Evolutionary conservation across 345 rosid genomes (phyloP), one percentile per base, ranked within the genome.

Genomic region (Diplotaxis tenuifolia): DNA sequence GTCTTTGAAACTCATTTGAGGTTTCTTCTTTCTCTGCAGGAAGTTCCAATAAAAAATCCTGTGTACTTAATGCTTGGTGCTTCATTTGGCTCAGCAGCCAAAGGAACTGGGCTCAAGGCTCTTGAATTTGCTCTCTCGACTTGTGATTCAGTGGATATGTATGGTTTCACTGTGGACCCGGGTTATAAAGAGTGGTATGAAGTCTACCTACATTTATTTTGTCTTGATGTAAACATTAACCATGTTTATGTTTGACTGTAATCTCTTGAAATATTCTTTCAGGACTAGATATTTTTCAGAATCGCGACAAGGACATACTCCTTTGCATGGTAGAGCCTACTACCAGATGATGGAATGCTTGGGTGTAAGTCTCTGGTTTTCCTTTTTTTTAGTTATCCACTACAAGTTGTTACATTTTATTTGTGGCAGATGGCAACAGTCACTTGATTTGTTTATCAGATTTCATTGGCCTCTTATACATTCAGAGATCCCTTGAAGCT

Each of bases 261-360:
- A 67, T 22, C 27, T 34, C 62, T 40, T 67, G 47, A 50, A 7
- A 52, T 42, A 4, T 67, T 34, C 45, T 82, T 73, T 78, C 86
- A 92, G 95, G 99, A 92, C 98, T 32, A 88, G 97, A 84, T 96
- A 96, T 76, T 92, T 92, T 82, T 96, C 98, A 36, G 96, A 96
- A 88, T 89, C 95, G 21, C 86, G 97, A 54, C 81, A 90, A 79
- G 99, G 99, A 29, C 99, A 96, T 83, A 96, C 96, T 42, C 99
- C 99, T 68, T 83, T 96, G 75, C 97, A 88, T 69, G 99, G 99
- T 38, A 85, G 99, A 73, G 97, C 97, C 78, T 96, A 90, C 83
- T 92, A 92, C 82, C 98, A 92, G 82, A 86, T 95, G 98, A 95
- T 95, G 98, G 99, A 92, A 81, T 95, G 97, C 77, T 84, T 95